phyloP scores from a whole-genome alignment of 768 basidiomycete genomes.

The Paxillus ammoniavirescens region DNA sequence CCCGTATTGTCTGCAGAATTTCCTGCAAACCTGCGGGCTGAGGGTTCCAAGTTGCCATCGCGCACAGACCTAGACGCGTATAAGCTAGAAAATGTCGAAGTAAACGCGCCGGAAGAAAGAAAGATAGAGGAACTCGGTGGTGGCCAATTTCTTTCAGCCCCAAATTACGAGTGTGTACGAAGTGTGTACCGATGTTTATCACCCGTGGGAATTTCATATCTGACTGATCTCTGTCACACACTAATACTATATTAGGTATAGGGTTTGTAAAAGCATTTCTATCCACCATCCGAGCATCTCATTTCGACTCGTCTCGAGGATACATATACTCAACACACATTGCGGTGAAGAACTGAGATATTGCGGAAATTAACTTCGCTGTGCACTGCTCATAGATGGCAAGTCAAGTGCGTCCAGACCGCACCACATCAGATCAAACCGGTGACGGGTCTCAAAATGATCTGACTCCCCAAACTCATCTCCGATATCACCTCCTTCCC shows the following conservation, averaged over 20 bases:
- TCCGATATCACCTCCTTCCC: too few relatives aligned
- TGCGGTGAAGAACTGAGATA: too few relatives aligned
- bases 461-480: too few relatives aligned
- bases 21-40: conserved; percentile 85
- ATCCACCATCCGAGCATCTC: too few relatives aligned
- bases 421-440: too few relatives aligned
- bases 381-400: too few relatives aligned
- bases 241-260: neutral
- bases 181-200: conserved; percentile 37
- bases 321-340: too few relatives aligned
- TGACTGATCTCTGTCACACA: conserved; percentile 31
- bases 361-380: too few relatives aligned
- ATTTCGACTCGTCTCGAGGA: too few relatives aligned
- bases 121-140: conserved; percentile 10
- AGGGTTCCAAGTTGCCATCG: conserved; percentile 79
- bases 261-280: neutral
- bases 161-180: neutral
- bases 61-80: conserved; percentile 33
- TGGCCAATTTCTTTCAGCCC: conserved; percentile 6
- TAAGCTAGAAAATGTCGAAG: conserved; percentile 9
- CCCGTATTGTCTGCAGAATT: conserved; percentile 87
- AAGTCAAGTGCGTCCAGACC: too few relatives aligned
- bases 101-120: conserved; percentile 32
- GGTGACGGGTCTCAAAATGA: too few relatives aligned
- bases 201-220: conserved; percentile 35